Evolutionary conservation across 352 stramenopile genomes (phyloP).

Genomic region (Pythium periplocum): DNA sequence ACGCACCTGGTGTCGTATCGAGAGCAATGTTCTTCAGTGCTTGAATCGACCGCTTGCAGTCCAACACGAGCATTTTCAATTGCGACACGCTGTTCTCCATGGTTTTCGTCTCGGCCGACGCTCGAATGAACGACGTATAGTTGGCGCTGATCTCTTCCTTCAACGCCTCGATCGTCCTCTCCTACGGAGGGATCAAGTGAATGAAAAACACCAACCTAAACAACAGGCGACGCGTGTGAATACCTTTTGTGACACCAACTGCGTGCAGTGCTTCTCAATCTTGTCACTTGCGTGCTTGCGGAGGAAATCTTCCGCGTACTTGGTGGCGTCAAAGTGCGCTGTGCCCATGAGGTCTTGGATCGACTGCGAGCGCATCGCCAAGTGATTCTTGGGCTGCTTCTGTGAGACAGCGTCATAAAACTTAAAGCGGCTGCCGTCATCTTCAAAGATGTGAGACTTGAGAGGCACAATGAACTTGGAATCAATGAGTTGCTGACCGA

Average conservation of each 20-base stretch:
- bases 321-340: conserved; percentile 53
- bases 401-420: conserved; percentile 39
- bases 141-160: conserved; percentile 81
- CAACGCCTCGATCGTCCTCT: conserved; percentile 79
- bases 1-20: conserved; percentile 36
- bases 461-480: conserved; percentile 64
- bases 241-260: conserved; percentile 71
- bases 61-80: conserved; percentile 64
- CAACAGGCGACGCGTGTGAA: neutral
- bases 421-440: conserved; percentile 56
- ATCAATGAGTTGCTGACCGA: conserved; percentile 68
- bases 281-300: conserved; percentile 69
- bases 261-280: conserved; percentile 70
- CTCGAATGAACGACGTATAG: conserved; percentile 76
- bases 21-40: conserved; percentile 44
- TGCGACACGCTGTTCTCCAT: conserved; percentile 85
- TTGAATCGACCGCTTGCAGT: conserved; percentile 69
- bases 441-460: conserved; percentile 75
- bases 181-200: conserved; percentile 19
- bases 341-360: conserved; percentile 81
- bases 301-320: conserved; percentile 78
- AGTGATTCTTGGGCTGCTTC: conserved; percentile 63
- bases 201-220: too few relatives aligned
- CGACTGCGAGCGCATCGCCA: conserved; percentile 59
- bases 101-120: conserved; percentile 66